A percentile compares a stretch with the other conserved stretches of the same genome.
phyloP scores from a whole-genome alignment of 1,139 yeast genomes.

The Yamadazyma epiphylla region DNA sequence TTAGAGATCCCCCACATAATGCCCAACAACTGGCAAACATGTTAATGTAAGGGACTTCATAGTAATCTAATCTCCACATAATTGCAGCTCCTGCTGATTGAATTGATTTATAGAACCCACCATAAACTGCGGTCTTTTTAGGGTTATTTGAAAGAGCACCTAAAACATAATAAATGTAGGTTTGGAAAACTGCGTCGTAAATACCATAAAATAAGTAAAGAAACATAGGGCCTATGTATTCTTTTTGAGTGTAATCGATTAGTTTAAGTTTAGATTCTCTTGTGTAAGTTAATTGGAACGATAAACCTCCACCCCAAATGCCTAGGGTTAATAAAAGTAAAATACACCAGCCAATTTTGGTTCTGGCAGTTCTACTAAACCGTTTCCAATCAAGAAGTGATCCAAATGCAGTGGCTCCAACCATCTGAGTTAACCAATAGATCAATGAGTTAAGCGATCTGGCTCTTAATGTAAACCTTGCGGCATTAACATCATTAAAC shows the following conservation, averaged over 20 bases:
- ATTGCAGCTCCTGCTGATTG: constrained; percentile 66
- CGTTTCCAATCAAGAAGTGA: constrained; percentile 40
- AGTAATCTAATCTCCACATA: constrained; percentile 52
- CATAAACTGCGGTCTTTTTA: constrained; percentile 53
- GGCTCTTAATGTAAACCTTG: constrained; percentile 54
- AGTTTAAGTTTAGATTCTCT: constrained; percentile 31
- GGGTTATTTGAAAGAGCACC: constrained; percentile 60
- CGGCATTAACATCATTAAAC: constrained; percentile 56
- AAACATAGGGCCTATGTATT: constrained; percentile 59
- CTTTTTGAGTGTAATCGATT: constrained; percentile 41
- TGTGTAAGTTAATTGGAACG: constrained; percentile 45
- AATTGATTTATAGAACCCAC: constrained; percentile 61
- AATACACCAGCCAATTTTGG: constrained; percentile 43
- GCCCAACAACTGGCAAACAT: constrained; percentile 59
- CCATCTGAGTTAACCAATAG: constrained; percentile 60
- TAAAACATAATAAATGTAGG: constrained; percentile 52
- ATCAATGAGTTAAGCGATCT: constrained; percentile 58
- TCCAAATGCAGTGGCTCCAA: constrained; percentile 54
- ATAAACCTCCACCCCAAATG: constrained; percentile 63
- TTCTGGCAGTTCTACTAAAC: constrained; percentile 42
- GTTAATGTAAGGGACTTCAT: constrained; percentile 34
- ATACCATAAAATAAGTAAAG: constrained; percentile 58
- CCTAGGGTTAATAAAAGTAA: constrained; percentile 42
- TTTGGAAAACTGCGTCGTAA: constrained; percentile 57
- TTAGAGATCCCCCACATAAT: constrained; percentile 44